Conservation (phyloP, 73 alveolate genomes). For the Uronychia binucleata region DNA sequence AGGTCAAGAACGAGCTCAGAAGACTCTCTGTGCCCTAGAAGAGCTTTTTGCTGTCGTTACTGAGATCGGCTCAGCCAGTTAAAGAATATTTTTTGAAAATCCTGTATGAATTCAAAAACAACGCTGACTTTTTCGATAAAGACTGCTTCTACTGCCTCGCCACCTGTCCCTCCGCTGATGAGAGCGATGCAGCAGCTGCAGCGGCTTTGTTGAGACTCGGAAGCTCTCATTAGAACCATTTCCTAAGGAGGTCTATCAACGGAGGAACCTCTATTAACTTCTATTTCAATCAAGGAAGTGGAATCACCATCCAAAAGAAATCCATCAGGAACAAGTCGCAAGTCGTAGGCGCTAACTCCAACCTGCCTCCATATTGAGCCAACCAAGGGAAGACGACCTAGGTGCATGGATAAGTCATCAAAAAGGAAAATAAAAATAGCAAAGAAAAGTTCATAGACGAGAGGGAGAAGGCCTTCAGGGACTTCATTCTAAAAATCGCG, state of each 20-base stretch:
- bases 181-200: background rate
- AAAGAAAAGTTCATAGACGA: constrained; percentile 40
- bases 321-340: too few relatives aligned
- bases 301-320: background rate
- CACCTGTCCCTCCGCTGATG: background rate
- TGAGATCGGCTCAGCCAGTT: background rate
- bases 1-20: background rate
- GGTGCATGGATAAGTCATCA: too few relatives aligned
- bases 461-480: constrained; percentile 45
- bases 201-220: background rate
- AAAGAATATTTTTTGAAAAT: background rate
- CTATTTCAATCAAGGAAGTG: background rate
- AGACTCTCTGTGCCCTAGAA: background rate
- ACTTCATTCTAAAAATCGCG: background rate
- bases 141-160: background rate
- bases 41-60: background rate
- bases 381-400: too few relatives aligned
- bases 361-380: too few relatives aligned
- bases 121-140: background rate
- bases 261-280: too few relatives aligned
- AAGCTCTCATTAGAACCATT: background rate
- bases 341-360: too few relatives aligned
- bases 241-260: background rate
- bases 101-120: background rate
- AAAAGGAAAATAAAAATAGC: background rate